A percentile compares a stretch with the other conserved stretches of the same genome.
These are phyloP conservation scores for Endocarpon pusillum DNA, from an alignment of 495 filamentous ascomycete genomes.

Conservation along the genomic window DNA sequence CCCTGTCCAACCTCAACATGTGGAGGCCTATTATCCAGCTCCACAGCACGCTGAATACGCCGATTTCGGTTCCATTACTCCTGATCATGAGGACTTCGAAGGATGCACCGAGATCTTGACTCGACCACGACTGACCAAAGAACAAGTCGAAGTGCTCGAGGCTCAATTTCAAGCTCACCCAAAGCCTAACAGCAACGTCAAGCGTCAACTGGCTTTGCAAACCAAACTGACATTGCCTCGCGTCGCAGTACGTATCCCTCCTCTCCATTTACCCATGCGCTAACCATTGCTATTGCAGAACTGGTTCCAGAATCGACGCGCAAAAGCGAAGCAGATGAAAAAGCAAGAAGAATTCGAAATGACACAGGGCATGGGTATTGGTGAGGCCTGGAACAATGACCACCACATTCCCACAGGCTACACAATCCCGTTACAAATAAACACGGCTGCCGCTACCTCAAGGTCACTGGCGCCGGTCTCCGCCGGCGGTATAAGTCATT, in stretches of 20 bases:
- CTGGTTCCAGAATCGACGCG: conserved; percentile 82
- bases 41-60: conserved; percentile 23
- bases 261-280: not conserved
- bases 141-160: conserved; percentile 64
- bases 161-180: conserved; percentile 56
- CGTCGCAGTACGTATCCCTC: conserved; percentile 46
- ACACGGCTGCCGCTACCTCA: too few relatives aligned
- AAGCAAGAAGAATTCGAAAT: conserved; percentile 48
- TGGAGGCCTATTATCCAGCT: not conserved
- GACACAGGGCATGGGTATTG: conserved; percentile 37
- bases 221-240: conserved; percentile 57
- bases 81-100: conserved; percentile 31
- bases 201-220: conserved; percentile 53
- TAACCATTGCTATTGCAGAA: conserved; percentile 35
- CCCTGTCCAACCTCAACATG: not conserved
- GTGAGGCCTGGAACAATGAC: too few relatives aligned
- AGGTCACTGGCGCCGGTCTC: too few relatives aligned
- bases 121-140: conserved; percentile 57
- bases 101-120: conserved; percentile 34
- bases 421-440: too few relatives aligned
- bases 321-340: conserved; percentile 64
- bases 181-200: conserved; percentile 61
- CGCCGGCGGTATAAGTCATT: too few relatives aligned
- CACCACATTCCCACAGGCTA: too few relatives aligned
- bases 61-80: conserved; percentile 27